A percentile compares a stretch with the other conserved stretches of the same genome.
These are phyloP conservation scores for Grigorovia humatica DNA, from an alignment of 805 yeast species.

Conservation along the genomic window DNA sequence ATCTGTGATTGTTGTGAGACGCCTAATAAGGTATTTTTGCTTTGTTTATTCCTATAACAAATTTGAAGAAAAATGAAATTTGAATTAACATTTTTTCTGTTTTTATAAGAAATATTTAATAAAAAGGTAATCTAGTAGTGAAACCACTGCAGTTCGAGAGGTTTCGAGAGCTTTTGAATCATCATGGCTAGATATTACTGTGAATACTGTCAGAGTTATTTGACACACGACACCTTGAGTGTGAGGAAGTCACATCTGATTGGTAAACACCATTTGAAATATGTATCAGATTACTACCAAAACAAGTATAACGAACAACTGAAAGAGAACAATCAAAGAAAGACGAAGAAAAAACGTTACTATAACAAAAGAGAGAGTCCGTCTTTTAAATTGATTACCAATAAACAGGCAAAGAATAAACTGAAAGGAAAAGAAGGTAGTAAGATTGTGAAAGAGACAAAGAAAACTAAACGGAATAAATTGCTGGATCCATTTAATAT, in stretches of 20 bases:
- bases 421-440: conserved; percentile 8
- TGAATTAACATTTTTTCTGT: neutral
- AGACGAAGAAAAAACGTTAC: conserved; percentile 6
- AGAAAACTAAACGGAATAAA: neutral
- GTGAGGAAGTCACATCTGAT: conserved; percentile 70
- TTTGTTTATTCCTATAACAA: neutral
- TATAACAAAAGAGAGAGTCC: neutral
- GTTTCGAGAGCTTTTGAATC: conserved; percentile 10
- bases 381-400: neutral
- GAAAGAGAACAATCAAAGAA: conserved; percentile 18
- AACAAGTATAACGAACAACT: conserved; percentile 13
- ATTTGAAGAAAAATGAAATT: neutral
- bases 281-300: conserved; percentile 69
- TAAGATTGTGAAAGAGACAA: conserved; percentile 11
- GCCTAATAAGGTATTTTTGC: neutral
- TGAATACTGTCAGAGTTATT: conserved; percentile 71
- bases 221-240: conserved; percentile 83
- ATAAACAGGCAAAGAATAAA: conserved; percentile 12
- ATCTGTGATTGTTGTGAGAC: neutral
- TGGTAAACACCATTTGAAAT: conserved; percentile 66
- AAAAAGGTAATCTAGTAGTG: no score
- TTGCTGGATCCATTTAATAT: neutral
- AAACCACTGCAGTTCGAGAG: neutral
- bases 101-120: no score
- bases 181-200: conserved; percentile 64